These are phyloP conservation scores for Rosa persica DNA, from an alignment of 306 rosid genomes.

Conservation along the genomic window DNA sequence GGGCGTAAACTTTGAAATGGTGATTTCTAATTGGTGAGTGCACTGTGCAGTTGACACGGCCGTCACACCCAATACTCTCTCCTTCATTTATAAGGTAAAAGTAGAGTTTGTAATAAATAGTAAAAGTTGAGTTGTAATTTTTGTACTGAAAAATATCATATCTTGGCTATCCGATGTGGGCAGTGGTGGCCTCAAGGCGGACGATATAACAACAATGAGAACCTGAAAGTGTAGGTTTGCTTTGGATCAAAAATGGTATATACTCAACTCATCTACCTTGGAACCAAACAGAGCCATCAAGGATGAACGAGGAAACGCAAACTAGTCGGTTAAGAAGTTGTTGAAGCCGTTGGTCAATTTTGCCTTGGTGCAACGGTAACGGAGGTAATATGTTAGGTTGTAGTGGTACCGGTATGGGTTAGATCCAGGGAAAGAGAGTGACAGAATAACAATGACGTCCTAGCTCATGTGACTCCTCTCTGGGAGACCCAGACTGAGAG, in stretches of 20 bases:
- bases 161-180: no score
- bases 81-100: no score
- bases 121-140: neutral
- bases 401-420: neutral
- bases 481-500: neutral
- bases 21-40: no score
- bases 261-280: neutral
- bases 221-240: neutral
- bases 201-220: neutral
- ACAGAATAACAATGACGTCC: neutral
- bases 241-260: neutral
- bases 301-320: neutral
- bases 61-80: no score
- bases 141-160: no score
- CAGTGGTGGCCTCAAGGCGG: neutral
- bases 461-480: neutral
- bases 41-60: no score
- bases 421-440: neutral
- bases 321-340: neutral
- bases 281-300: neutral
- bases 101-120: no score
- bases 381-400: neutral
- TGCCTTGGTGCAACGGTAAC: neutral
- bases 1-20: no score
- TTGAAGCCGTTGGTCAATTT: neutral